A percentile compares a stretch with the other conserved stretches of the same genome.
Evolutionary conservation across 495 filamentous ascomycete genomes (phyloP).

Genomic region (Aspergillus avenaceus): DNA sequence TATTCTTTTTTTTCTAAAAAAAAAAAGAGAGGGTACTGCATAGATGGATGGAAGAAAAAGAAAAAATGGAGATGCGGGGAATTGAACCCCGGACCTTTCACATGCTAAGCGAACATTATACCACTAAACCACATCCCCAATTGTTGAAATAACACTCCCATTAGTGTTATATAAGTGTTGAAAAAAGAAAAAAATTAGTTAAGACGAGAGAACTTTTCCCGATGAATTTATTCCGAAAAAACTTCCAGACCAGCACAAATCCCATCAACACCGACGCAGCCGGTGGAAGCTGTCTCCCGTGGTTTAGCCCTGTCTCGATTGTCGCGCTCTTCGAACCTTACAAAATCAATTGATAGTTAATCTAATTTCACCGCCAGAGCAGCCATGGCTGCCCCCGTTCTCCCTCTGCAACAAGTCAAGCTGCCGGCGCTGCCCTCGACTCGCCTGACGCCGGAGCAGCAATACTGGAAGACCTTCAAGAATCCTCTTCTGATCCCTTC

Average conservation of each 20-base stretch:
- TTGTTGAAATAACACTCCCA: not conserved
- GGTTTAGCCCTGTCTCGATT: not conserved
- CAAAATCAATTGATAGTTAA: not conserved
- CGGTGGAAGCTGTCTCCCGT: not conserved
- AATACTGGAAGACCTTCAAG: constrained; percentile 91
- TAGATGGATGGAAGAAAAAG: not conserved
- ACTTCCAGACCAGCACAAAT: constrained; percentile 4
- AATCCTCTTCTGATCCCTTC: constrained; percentile 84
- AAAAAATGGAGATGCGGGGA: constrained; percentile 1
- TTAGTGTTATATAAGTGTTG: not conserved
- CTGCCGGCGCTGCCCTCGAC: constrained; percentile 57
- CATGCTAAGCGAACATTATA: constrained; percentile 1
- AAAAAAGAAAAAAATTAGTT: too few relatives aligned
- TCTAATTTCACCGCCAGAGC: not conserved
- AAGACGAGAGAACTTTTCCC: constrained; percentile 6
- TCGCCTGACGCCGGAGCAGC: constrained; percentile 74
- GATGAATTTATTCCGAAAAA: constrained; percentile 1
- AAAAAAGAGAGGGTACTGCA: not conserved
- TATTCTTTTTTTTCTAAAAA: too few relatives aligned
- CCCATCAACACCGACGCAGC: constrained; percentile 1
- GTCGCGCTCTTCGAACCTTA: too few relatives aligned
- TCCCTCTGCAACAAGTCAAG: constrained; percentile 77
- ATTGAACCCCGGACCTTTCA: constrained; percentile 1
- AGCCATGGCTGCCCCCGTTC: constrained; percentile 84
- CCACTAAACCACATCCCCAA: constrained; percentile 1